Evolutionary conservation across 805 yeast genomes (phyloP).

Genomic region (Kregervanrija pseudodelftensis): DNA sequence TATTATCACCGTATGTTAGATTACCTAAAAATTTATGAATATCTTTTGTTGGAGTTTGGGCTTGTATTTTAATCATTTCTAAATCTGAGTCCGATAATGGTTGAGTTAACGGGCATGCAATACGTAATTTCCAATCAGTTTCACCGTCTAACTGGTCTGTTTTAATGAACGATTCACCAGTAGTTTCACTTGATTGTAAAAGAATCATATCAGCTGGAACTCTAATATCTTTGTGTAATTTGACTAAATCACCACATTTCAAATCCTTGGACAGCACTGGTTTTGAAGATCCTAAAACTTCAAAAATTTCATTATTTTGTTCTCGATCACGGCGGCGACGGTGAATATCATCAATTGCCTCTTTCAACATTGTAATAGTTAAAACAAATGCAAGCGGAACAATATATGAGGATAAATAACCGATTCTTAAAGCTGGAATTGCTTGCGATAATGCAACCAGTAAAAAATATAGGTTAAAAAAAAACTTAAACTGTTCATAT

Average conservation of each 20-base stretch:
- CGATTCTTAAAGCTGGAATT: constrained; percentile 83
- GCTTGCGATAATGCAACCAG: constrained; percentile 92
- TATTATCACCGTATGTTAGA: constrained; percentile 48
- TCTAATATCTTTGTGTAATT: constrained; percentile 71
- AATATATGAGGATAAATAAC: constrained; percentile 85
- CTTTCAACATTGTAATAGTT: constrained; percentile 89
- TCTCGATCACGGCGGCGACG: constrained; percentile 87
- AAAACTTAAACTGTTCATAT: constrained; percentile 95
- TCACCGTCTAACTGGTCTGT: constrained; percentile 99
- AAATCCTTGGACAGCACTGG: constrained; percentile 53
- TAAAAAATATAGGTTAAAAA: constrained; percentile 86
- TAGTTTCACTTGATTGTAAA: constrained; percentile 70
- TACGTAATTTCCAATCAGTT: constrained; percentile 94
- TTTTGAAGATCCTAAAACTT: constrained; percentile 45
- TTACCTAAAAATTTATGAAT: constrained; percentile 81
- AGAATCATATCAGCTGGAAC: constrained; percentile 92
- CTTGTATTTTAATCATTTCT: constrained; percentile 49
- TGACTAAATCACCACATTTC: constrained; percentile 80
- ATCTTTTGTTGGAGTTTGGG: constrained; percentile 76
- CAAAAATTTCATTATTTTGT: constrained; percentile 77
- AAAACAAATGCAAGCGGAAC: constrained; percentile 93
- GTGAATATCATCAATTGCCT: constrained; percentile 88
- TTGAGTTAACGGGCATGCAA: constrained; percentile 74
- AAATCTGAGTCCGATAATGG: constrained; percentile 39
- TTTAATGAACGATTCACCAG: constrained; percentile 87